Conservation (phyloP, 1,139 yeast genomes). For the Protomyces gravidus region DNA sequence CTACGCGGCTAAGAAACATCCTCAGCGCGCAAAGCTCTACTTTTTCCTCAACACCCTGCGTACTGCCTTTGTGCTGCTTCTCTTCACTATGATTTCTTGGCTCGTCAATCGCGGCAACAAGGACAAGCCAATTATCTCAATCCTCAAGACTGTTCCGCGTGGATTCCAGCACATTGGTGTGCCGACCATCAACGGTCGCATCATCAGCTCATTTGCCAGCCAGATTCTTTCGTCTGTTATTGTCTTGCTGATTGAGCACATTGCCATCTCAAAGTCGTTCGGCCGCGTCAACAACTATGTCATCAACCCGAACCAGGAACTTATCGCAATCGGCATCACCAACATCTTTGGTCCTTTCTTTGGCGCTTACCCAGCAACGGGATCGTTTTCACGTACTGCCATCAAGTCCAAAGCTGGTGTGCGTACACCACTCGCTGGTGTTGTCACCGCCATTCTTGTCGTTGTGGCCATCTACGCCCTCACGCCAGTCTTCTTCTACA, state of each 20-base stretch:
- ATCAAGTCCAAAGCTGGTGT: slow-evolving; percentile 94
- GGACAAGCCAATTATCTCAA: slow-evolving; percentile 49
- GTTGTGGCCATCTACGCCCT: slow-evolving; percentile 78
- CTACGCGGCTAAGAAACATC: slow-evolving; percentile 61
- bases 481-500: slow-evolving; percentile 77
- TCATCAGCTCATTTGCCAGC: slow-evolving; percentile 58
- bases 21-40: slow-evolving; percentile 53
- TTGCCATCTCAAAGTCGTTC: slow-evolving; percentile 87
- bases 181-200: slow-evolving; percentile 60
- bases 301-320: slow-evolving; percentile 87
- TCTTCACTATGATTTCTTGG: slow-evolving; percentile 73
- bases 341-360: slow-evolving; percentile 88
- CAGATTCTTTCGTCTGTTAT: slow-evolving; percentile 83
- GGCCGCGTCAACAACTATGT: slow-evolving; percentile 90
- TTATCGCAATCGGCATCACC: slow-evolving; percentile 88
- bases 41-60: slow-evolving; percentile 74
- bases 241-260: slow-evolving; percentile 80
- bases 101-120: slow-evolving; percentile 49
- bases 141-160: slow-evolving; percentile 73
- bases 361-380: slow-evolving; percentile 92
- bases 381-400: slow-evolving; percentile 92
- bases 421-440: slow-evolving; percentile 88
- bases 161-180: slow-evolving; percentile 77
- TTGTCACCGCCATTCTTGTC: slow-evolving; percentile 85
- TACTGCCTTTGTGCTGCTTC: slow-evolving; percentile 72